Conservation (phyloP, 495 filamentous ascomycete genomes). For the Staphylotrichum tortipilum region DNA sequence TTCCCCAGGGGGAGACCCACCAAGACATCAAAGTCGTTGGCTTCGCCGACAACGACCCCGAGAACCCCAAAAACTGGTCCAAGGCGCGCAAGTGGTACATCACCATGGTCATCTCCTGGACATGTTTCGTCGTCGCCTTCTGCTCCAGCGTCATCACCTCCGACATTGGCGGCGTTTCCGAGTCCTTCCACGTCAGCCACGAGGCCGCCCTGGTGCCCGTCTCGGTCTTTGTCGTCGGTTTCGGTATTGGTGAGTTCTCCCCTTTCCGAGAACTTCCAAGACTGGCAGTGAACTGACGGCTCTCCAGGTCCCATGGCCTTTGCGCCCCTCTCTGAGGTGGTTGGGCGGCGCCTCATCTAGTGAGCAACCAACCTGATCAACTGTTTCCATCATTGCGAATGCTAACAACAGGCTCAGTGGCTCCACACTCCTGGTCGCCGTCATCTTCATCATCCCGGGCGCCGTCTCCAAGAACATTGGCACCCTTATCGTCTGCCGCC, state of each 20-base stretch:
- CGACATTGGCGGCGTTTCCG: conserved; percentile 50
- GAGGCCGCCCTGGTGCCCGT: conserved; percentile 61
- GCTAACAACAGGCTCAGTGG: conserved; percentile 16
- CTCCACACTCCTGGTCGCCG: conserved; percentile 53
- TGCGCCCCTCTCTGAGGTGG: conserved; percentile 65
- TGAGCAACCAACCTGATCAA: conserved; percentile 6
- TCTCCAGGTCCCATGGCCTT: conserved; percentile 58
- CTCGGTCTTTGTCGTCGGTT: conserved; percentile 70
- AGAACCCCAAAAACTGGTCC: conserved; percentile 63
- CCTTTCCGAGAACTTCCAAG: no score
- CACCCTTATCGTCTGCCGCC: conserved; percentile 62
- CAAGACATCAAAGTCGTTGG: conserved; percentile 60
- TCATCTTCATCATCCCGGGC: conserved; percentile 70
- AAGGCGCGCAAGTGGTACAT: conserved; percentile 57
- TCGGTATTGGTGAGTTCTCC: conserved; percentile 50
- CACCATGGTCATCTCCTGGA: conserved; percentile 56
- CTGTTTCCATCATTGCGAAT: background rate
- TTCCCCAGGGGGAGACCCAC: conserved; percentile 4
- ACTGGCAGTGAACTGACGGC: background rate
- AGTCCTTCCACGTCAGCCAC: conserved; percentile 52
- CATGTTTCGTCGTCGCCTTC: conserved; percentile 59
- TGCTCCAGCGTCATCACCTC: conserved; percentile 59
- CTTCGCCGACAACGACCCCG: conserved; percentile 56
- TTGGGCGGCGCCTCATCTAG: conserved; percentile 63
- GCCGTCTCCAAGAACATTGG: conserved; percentile 65